A percentile compares a stretch with the other conserved stretches of the same genome.
Conservation (phyloP, 345 rosid species). For the Schrenkiella parvula region DNA sequence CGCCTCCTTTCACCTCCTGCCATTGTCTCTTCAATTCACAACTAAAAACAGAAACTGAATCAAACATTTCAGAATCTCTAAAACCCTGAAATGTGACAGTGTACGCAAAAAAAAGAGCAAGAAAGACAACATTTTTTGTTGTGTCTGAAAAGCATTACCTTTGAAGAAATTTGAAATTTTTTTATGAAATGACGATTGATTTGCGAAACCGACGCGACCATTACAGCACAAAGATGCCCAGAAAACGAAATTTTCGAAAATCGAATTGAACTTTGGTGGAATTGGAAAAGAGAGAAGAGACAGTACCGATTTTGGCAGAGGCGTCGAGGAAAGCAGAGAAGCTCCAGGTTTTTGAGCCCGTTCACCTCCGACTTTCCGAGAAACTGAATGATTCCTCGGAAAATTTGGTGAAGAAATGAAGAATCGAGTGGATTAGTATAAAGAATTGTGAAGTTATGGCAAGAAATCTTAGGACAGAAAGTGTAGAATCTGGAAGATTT, state of each 20-base stretch:
- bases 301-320: conserved; percentile 9
- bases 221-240: conserved; percentile 1
- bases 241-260: not conserved
- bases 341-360: not conserved
- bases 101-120: not conserved
- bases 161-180: not conserved
- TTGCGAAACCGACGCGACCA: not conserved
- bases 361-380: conserved; percentile 17
- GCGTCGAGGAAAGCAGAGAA: conserved; percentile 1
- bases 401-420: conserved; percentile 1
- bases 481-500: not conserved
- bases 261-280: not conserved
- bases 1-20: conserved; percentile 41
- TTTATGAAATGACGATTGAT: not conserved
- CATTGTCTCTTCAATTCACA: conserved; percentile 3
- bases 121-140: not conserved
- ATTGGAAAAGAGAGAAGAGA: not conserved
- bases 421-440: not conserved
- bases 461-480: not conserved
- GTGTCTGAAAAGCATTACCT: conserved; percentile 3
- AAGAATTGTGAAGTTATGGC: not conserved
- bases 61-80: conserved; percentile 2
- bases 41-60: no score
- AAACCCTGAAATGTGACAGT: not conserved
- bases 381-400: conserved; percentile 12